Base-by-base conservation (phyloP, 495 filamentous ascomycete genomes). In the Penicillium chermesinum region DNA sequence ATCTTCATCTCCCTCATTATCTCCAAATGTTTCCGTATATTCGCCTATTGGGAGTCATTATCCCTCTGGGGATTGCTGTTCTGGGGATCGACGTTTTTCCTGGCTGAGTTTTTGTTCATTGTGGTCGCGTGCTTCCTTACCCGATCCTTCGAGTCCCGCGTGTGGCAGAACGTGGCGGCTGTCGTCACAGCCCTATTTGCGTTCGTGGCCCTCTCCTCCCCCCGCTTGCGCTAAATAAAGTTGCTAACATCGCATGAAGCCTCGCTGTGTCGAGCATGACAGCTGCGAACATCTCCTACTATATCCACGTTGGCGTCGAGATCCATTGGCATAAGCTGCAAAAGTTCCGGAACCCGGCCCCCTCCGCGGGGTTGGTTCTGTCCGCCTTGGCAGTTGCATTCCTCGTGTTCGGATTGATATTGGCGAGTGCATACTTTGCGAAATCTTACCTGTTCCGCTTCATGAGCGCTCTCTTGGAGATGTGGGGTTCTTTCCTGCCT, bases 41-140 rank as follows among this genome's bases (percentile, higher is more conserved):
- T 39, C 34, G 38, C 49, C 46, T 54, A 63, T 39, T 13, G 45
- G 21, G 48, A 49, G 13, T 50, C 53, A 0, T 40, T 63, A 32
- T 37, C 50, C 1, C 7, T 46, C 4, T 1, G 14, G 0, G 38
- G 48, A 19, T 44, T 63, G 16, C 30, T 55, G 13, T 21, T 36
- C 14, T 63, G 60, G 60, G 52, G 60, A 9, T 32, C 47, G 30
- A 55, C 60, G 9, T 63, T 63, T 38, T 63, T 63, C 34, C 14
- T 59, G 3, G 51, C 48, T n/a, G 60, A 63, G 54, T 43, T 56
- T 17, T 2, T 62, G 4, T 30, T 52, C 27, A 53, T 63, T 27
- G 32, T 53, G 39, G 39, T 55, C 46, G 51, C 44, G 30, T 50
- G 54, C 44, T 40, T 12, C 36, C 48, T 56, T 41, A 34, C 46